These are phyloP conservation scores for Cystobasidium slooffiae DNA, from an alignment of 1,284 basidiomycete genomes.

Conservation along the genomic window DNA sequence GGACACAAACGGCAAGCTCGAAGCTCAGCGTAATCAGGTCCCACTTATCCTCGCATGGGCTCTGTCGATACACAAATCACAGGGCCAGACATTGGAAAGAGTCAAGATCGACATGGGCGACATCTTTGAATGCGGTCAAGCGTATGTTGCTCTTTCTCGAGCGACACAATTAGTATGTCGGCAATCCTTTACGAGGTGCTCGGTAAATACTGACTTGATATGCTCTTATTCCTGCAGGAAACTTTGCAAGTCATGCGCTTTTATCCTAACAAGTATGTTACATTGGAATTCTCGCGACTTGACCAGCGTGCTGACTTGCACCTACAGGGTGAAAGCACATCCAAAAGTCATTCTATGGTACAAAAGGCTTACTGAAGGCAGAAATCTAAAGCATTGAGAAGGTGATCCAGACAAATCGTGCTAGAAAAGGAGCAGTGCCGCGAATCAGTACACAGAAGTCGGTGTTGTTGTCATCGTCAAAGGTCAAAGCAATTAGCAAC, in stretches of 20 bases:
- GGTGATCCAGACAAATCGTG: no score
- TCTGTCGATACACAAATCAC: conserved; percentile 90
- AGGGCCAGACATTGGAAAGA: conserved; percentile 67
- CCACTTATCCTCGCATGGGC: conserved; percentile 87
- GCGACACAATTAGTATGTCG: conserved; percentile 64
- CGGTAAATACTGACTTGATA: neutral
- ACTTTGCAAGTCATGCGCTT: conserved; percentile 26
- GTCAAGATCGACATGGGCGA: conserved; percentile 68
- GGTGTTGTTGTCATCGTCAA: no score
- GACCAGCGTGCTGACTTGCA: neutral
- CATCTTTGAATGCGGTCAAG: conserved; percentile 67
- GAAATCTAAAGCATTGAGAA: neutral
- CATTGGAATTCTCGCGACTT: neutral
- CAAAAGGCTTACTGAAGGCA: neutral
- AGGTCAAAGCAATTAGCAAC: no score
- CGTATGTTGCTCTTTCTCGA: conserved; percentile 86
- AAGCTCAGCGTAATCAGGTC: conserved; percentile 59
- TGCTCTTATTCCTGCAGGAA: conserved; percentile 5
- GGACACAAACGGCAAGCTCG: conserved; percentile 20
- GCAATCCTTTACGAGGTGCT: neutral
- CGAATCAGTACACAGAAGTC: no score
- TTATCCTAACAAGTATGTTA: conserved; percentile 27
- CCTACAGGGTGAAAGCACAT: conserved; percentile 32
- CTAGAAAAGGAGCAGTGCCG: no score
- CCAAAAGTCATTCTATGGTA: conserved; percentile 29